Evolutionary conservation across 1,284 basidiomycete species (phyloP).

Genomic region (Leccinum variabile): DNA sequence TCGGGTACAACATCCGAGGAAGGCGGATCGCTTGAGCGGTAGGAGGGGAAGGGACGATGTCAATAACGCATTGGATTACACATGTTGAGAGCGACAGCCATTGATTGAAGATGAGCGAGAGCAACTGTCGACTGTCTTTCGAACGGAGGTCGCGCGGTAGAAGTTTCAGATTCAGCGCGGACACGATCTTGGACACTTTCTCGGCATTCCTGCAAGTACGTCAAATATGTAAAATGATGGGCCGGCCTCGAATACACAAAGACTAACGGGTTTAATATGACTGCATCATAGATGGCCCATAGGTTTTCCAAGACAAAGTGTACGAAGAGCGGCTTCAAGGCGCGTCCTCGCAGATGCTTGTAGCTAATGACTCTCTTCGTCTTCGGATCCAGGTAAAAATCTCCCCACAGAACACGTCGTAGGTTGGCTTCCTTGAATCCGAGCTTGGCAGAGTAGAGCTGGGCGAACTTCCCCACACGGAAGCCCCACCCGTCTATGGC

Average conservation of each 20-base stretch:
- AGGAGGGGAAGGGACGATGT: slow-evolving; percentile 87
- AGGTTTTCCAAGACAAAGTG: slow-evolving; percentile 98
- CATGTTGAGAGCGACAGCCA: slow-evolving; percentile 96
- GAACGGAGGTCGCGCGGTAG: slow-evolving; percentile 88
- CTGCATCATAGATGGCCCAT: slow-evolving; percentile 94
- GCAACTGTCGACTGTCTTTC: slow-evolving; percentile 85
- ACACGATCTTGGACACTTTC: slow-evolving; percentile 88
- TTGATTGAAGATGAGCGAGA: slow-evolving; percentile 89
- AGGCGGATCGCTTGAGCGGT: slow-evolving; percentile 83
- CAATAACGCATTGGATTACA: slow-evolving; percentile 90
- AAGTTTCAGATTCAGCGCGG: slow-evolving; percentile 82
- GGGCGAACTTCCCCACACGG: slow-evolving; percentile 90
- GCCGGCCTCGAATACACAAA: neutral
- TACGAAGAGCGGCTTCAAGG: slow-evolving; percentile 95
- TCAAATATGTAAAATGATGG: slow-evolving; percentile 42
- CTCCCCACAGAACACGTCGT: slow-evolving; percentile 92
- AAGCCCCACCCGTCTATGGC: slow-evolving; percentile 99
- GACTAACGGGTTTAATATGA: slow-evolving; percentile 83
- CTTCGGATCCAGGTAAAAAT: slow-evolving; percentile 97
- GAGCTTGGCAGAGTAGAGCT: slow-evolving; percentile 89
- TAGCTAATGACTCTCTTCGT: slow-evolving; percentile 90
- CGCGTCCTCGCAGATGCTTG: slow-evolving; percentile 85
- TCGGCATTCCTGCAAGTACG: slow-evolving; percentile 73
- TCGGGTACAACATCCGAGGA: slow-evolving; percentile 92
- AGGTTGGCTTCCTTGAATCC: slow-evolving; percentile 90